Conservation (phyloP, 768 basidiomycete genomes). For the Podaxis sp. region DNA sequence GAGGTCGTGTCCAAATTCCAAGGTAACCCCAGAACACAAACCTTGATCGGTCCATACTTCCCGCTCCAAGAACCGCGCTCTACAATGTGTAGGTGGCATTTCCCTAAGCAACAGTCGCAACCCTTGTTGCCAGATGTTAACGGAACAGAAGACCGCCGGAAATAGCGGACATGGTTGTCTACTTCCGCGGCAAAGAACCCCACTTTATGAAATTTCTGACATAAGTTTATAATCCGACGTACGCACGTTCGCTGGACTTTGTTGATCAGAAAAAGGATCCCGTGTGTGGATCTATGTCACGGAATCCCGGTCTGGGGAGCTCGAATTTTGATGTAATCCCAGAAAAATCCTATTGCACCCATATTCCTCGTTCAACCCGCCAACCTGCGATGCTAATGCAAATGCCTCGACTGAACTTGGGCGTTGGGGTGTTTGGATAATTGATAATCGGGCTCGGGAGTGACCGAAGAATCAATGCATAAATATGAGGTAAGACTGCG, state of each 20-base stretch:
- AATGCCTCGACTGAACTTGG: too few relatives aligned
- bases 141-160: not conserved
- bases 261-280: not conserved
- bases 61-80: not conserved
- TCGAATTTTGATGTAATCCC: not conserved
- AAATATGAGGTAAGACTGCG: not conserved
- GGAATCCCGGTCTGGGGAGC: not conserved
- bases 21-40: not conserved
- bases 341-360: not conserved
- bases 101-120: not conserved
- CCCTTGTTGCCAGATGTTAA: not conserved
- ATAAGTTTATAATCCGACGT: not conserved
- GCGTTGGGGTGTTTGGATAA: not conserved
- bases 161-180: not conserved
- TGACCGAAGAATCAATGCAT: not conserved
- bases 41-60: not conserved
- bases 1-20: not conserved
- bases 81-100: not conserved
- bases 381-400: too few relatives aligned
- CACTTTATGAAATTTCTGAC: not conserved
- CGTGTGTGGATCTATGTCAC: not conserved
- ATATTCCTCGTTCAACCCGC: not conserved
- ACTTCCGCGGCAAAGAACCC: not conserved
- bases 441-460: not conserved
- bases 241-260: not conserved